phyloP scores from a whole-genome alignment of 2,329 filamentous ascomycete genomes.

The Colletotrichum aenigma region DNA sequence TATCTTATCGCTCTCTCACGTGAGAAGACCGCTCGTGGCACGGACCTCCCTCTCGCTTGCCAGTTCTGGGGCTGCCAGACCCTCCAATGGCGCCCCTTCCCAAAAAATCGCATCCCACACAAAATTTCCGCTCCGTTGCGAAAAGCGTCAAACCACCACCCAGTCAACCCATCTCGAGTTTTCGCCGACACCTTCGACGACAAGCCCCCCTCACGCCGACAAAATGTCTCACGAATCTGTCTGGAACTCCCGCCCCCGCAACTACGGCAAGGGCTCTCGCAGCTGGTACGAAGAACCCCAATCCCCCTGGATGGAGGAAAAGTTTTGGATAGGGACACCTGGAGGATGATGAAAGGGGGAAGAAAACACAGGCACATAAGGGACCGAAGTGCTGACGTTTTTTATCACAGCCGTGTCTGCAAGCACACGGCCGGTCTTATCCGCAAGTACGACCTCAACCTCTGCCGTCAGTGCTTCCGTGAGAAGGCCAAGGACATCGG shows the following conservation, averaged over 20 bases:
- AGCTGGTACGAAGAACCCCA: slow-evolving; percentile 73
- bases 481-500: slow-evolving; percentile 76
- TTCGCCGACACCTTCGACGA: slow-evolving; percentile 15
- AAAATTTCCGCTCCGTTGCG: slow-evolving; percentile 17
- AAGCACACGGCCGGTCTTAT: slow-evolving; percentile 98
- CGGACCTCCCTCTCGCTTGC: background rate
- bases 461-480: slow-evolving; percentile 81
- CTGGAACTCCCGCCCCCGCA: slow-evolving; percentile 98
- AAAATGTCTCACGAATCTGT: slow-evolving; percentile 85
- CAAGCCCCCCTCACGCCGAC: slow-evolving; percentile 40
- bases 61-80: slow-evolving; percentile 15
- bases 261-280: slow-evolving; percentile 95
- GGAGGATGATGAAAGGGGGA: background rate
- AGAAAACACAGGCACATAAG: background rate
- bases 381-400: slow-evolving; percentile 32
- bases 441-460: slow-evolving; percentile 98
- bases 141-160: slow-evolving; percentile 3
- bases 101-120: slow-evolving; percentile 17
- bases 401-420: slow-evolving; percentile 64
- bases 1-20: background rate
- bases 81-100: slow-evolving; percentile 30
- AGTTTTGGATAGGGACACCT: background rate
- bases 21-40: background rate
- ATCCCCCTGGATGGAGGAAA: background rate
- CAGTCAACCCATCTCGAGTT: slow-evolving; percentile 19